These are phyloP conservation scores for Vaccinium myrtillus DNA, from an alignment of 148 eudicot genomes.

Conservation along the genomic window DNA sequence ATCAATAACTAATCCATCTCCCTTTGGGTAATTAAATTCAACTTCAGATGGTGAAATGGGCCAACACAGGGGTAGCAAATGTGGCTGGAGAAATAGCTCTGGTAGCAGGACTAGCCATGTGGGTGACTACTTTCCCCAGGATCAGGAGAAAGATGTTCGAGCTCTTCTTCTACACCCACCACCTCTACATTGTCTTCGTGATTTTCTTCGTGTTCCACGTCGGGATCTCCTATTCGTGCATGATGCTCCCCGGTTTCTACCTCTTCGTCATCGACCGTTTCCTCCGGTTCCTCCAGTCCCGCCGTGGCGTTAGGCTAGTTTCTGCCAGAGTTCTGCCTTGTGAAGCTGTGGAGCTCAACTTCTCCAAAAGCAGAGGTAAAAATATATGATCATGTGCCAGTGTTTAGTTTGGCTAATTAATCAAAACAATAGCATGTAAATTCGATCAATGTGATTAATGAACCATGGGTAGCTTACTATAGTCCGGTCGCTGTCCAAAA, in stretches of 20 bases:
- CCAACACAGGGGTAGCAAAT: slow-evolving; percentile 38
- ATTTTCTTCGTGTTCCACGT: slow-evolving; percentile 50
- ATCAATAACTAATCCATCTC: background rate
- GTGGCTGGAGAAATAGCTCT: slow-evolving; percentile 53
- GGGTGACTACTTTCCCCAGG: slow-evolving; percentile 43
- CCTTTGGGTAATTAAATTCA: too few relatives aligned
- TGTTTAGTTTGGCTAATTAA: too few relatives aligned
- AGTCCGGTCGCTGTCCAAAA: too few relatives aligned
- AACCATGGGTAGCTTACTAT: too few relatives aligned
- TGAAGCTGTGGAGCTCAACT: slow-evolving; percentile 72
- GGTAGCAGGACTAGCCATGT: slow-evolving; percentile 35
- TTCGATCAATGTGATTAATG: too few relatives aligned
- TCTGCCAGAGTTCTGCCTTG: slow-evolving; percentile 59
- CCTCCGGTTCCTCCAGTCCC: slow-evolving; percentile 54
- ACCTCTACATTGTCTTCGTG: slow-evolving; percentile 55
- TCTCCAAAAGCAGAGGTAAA: slow-evolving; percentile 59
- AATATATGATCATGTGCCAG: too few relatives aligned
- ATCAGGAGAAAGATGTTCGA: slow-evolving; percentile 49
- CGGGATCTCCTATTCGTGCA: slow-evolving; percentile 45
- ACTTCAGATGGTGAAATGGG: slow-evolving; percentile 46
- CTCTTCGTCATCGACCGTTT: slow-evolving; percentile 61
- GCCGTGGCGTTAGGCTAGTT: slow-evolving; percentile 30
- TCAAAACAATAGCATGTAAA: too few relatives aligned
- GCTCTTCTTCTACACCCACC: slow-evolving; percentile 53
- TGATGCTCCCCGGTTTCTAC: slow-evolving; percentile 62